These are phyloP conservation scores for Solanum chiquidenum DNA, from an alignment of 257 asterid genomes.

Conservation along the genomic window DNA sequence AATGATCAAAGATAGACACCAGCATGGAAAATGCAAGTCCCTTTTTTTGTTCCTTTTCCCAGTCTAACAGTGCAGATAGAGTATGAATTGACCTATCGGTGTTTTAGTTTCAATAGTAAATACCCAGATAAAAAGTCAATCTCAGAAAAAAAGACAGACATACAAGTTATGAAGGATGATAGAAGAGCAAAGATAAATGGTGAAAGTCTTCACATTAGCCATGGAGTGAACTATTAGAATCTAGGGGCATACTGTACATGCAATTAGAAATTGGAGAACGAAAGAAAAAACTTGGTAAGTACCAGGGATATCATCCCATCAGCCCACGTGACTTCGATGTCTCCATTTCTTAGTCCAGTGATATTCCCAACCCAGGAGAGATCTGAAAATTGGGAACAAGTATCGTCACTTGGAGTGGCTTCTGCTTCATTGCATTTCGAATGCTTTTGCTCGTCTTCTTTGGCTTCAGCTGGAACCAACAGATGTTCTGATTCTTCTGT, in stretches of 20 bases:
- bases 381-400: constrained; percentile 47
- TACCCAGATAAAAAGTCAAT: background rate
- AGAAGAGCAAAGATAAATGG: background rate
- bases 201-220: background rate
- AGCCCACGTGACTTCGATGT: constrained; percentile 97
- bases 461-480: constrained; percentile 23
- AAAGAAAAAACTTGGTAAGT: background rate
- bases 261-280: background rate
- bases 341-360: constrained; percentile 80
- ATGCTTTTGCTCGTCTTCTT: constrained; percentile 17
- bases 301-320: constrained; percentile 97
- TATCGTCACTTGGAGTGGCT: constrained; percentile 23
- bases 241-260: background rate
- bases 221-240: background rate
- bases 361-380: constrained; percentile 98
- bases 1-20: background rate
- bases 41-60: background rate
- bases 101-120: background rate
- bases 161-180: background rate
- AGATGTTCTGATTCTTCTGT: constrained; percentile 15
- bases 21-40: background rate
- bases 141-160: background rate
- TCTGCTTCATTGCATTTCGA: constrained; percentile 19
- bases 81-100: background rate
- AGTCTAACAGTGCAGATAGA: background rate